Evolutionary conservation across 1,284 basidiomycete species (phyloP), one percentile per base, ranked within the genome.

Genomic region (Erythrobasidium hasegawianum): DNA sequence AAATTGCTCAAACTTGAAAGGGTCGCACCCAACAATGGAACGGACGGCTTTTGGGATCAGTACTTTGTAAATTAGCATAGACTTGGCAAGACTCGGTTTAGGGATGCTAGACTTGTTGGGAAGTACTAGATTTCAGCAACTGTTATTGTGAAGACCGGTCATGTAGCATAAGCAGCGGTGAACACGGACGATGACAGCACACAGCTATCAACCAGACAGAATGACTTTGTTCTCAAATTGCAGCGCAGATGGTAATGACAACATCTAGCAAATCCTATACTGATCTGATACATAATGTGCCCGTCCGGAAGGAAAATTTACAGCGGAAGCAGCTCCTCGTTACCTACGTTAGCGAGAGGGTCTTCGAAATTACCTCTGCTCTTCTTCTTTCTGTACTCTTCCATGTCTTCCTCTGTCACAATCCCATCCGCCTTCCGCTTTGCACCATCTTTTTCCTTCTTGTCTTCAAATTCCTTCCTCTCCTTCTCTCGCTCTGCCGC

Each of bases 381-480:
- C 57, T 85, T 82, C 59, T 78, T 84, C 84, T 88, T 86, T 57
- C 90, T 83, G 77, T 93, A 94, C 20, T 86, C 86, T 84, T 94
- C 92, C 68, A 97, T 84, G 75, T 97, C 87, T 76, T 94, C 93
- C 78, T 97, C 91, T 1, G 90, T 88, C 26, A 97, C 89, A 53
- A 81, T 73, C 2, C n/a, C 67, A 27, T 78, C 77, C 67, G 78
- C 80, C 33, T 78, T 68, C 1, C 71, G 80, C 73, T 83, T 86
- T 65, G 72, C 74, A 73, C 78, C 80, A 33, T 33, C 33, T 75
- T 84, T 85, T 78, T 87, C 87, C 57, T 81, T 83, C 61, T 82
- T 79, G 33, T 73, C 72, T 50, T 84, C 84, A 14, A 77, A 78
- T 16, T 58, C 70, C 65, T 79, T 78, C 39, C 71, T 70, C 74